These are phyloP conservation scores for Sideroxylon spinosum DNA, from an alignment of 179 eudicot genomes.

Conservation along the genomic window DNA sequence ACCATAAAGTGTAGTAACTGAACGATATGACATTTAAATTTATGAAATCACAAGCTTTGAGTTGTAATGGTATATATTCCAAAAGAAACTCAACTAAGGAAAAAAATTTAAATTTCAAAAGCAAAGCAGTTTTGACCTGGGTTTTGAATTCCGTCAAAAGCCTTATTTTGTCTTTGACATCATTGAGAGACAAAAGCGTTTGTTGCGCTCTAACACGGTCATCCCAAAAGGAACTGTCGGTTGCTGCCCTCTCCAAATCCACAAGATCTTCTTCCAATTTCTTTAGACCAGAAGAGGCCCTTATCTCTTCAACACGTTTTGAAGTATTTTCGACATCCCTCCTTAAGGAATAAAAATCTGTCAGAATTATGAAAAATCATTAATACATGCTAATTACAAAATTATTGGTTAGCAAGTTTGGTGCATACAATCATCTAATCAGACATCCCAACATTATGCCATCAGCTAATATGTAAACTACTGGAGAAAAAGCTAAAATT, in stretches of 20 bases:
- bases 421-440: not conserved
- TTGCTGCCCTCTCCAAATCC: constrained; percentile 62
- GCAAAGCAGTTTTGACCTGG: constrained; percentile 47
- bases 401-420: not conserved
- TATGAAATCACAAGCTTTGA: not conserved
- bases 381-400: constrained; percentile 6
- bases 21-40: not conserved
- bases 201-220: constrained; percentile 85
- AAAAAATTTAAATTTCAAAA: not conserved
- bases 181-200: constrained; percentile 71
- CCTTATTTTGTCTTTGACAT: constrained; percentile 74
- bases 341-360: constrained; percentile 85
- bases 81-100: not conserved
- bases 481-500: not conserved
- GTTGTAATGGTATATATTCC: not conserved
- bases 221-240: constrained; percentile 85
- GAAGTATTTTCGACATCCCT: constrained; percentile 65
- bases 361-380: constrained; percentile 17
- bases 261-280: constrained; percentile 64
- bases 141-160: constrained; percentile 61
- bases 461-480: not conserved
- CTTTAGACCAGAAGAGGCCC: constrained; percentile 65
- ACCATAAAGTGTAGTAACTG: not conserved
- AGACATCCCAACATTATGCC: not conserved
- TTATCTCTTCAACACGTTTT: constrained; percentile 70